Percentiles rank a stretch among this genome's conserved stretches.
phyloP scores from a whole-genome alignment of 331 rosid species.

The Phaseolus coccineus region DNA sequence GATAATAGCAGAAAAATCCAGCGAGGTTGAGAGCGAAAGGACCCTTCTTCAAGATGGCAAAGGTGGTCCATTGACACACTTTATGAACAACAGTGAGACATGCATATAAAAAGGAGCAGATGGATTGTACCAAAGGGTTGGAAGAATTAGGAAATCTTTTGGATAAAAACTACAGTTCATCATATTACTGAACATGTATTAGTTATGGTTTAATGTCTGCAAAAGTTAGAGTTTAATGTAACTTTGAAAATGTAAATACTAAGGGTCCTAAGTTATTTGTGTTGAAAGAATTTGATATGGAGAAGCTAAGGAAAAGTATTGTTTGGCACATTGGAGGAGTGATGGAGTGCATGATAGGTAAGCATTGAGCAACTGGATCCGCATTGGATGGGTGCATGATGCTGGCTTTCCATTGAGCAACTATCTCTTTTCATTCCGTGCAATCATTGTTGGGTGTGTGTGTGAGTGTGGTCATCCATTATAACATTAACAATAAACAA shows the following conservation, averaged over 20 bases:
- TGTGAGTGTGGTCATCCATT: conserved; percentile 50
- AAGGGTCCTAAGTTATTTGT: too few relatives aligned
- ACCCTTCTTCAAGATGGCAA: neutral
- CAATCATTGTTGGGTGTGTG: conserved; percentile 63
- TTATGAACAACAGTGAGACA: neutral
- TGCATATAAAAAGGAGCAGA: neutral
- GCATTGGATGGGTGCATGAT: conserved; percentile 41
- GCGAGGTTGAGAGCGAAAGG: conserved; percentile 3
- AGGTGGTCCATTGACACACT: conserved; percentile 7
- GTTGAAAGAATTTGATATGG: too few relatives aligned
- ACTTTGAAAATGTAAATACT: too few relatives aligned
- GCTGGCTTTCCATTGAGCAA: conserved; percentile 62
- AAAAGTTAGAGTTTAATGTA: too few relatives aligned
- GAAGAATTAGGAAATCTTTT: neutral
- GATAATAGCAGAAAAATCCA: neutral
- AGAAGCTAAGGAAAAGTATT: too few relatives aligned
- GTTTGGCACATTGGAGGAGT: neutral
- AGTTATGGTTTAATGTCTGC: too few relatives aligned
- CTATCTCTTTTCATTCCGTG: conserved; percentile 70
- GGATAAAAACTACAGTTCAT: neutral
- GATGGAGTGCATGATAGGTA: neutral
- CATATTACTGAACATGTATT: too few relatives aligned
- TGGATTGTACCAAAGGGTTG: neutral
- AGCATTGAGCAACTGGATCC: conserved; percentile 35
- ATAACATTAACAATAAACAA: conserved; percentile 56